Evolutionary conservation across 2,329 filamentous ascomycete species (phyloP).

Genomic region (Dothideomycetidae sp.): DNA sequence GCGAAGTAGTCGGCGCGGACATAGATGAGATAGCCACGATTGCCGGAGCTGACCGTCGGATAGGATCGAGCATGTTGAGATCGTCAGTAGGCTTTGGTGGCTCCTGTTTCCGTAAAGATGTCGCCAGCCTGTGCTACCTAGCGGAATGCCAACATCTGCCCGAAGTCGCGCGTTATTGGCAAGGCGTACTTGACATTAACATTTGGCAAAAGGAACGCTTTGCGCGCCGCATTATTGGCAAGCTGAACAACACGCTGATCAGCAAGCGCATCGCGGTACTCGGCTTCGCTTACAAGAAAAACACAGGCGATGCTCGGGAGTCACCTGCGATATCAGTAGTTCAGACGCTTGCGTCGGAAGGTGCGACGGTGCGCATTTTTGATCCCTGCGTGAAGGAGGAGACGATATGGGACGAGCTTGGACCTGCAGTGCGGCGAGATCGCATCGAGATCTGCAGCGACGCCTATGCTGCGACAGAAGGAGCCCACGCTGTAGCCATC

Average conservation of each 20-base stretch:
- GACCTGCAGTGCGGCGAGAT: background rate
- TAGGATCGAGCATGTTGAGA: constrained; percentile 59
- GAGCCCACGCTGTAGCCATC: constrained; percentile 23
- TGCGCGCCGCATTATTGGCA: constrained; percentile 48
- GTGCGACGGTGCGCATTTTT: constrained; percentile 50
- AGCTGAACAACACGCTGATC: constrained; percentile 52
- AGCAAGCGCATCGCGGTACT: constrained; percentile 59
- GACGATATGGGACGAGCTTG: constrained; percentile 22
- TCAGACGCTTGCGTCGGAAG: constrained; percentile 49
- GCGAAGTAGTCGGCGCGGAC: constrained; percentile 60
- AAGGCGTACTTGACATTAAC: constrained; percentile 60
- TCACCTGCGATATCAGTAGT: constrained; percentile 55
- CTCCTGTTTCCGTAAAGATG: constrained; percentile 70
- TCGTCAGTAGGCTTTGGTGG: constrained; percentile 67
- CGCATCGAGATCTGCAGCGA: constrained; percentile 12
- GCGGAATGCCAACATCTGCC: constrained; percentile 54
- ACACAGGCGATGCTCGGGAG: constrained; percentile 62
- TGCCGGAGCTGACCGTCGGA: constrained; percentile 42
- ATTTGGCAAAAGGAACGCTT: constrained; percentile 60
- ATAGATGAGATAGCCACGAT: constrained; percentile 42
- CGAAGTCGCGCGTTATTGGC: constrained; percentile 65
- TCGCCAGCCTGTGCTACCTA: constrained; percentile 58
- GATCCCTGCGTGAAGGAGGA: constrained; percentile 39
- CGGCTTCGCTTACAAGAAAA: constrained; percentile 68
- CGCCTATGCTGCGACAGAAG: constrained; percentile 20